Evolutionary conservation across 371 early-diverging fungal species (phyloP).

Genomic region (Parasitella parasitica): DNA sequence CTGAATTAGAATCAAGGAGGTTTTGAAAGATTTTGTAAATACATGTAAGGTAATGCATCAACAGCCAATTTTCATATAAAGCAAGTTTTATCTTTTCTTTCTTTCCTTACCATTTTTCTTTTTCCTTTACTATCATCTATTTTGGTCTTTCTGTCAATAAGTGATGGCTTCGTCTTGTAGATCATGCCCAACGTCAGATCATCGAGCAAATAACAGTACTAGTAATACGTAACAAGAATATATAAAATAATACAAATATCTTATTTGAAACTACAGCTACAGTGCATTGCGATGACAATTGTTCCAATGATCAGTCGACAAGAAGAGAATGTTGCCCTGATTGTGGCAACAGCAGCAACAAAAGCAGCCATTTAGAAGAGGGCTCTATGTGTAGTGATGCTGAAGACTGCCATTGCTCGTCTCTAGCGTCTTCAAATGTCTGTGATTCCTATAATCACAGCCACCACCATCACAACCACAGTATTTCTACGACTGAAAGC

Average conservation of each 20-base stretch:
- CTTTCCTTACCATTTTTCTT: neutral
- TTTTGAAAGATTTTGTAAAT: neutral
- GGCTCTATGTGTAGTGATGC: neutral
- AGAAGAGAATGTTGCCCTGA: neutral
- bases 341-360: neutral
- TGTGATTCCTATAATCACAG: neutral
- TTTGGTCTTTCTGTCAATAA: neutral
- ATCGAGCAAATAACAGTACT: neutral
- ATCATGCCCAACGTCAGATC: neutral
- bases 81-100: neutral
- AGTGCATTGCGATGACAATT: neutral
- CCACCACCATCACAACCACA: neutral
- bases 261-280: neutral
- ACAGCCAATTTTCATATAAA: neutral
- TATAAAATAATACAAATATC: neutral
- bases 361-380: neutral
- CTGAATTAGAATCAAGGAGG: neutral
- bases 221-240: neutral
- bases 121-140: neutral
- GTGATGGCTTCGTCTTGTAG: neutral
- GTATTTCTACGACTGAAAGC: neutral
- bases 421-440: neutral
- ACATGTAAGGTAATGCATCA: slow-evolving; percentile 1
- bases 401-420: neutral
- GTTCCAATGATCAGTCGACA: neutral